These are phyloP conservation scores for Clavaria fumosa DNA, from an alignment of 768 basidiomycete genomes.

Conservation along the genomic window DNA sequence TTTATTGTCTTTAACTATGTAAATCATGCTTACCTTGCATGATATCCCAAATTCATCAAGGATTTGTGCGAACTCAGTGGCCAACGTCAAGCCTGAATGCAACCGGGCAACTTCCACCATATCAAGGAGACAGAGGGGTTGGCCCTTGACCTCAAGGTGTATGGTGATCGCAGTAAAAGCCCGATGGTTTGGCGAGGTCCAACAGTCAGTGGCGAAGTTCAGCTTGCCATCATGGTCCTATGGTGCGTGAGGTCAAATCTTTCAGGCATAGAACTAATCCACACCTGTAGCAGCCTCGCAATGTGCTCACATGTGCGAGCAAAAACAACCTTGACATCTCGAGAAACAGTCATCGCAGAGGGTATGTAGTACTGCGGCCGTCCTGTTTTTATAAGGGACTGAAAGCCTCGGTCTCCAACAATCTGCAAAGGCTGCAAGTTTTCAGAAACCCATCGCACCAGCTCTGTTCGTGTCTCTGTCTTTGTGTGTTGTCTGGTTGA, in stretches of 20 bases:
- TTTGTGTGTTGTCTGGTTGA: constrained; percentile 15
- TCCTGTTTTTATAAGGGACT: constrained; percentile 21
- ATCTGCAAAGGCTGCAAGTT: constrained; percentile 20
- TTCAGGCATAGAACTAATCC: background rate
- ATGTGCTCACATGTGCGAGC: constrained; percentile 10
- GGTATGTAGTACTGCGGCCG: constrained; percentile 22
- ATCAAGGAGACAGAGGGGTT: constrained; percentile 18
- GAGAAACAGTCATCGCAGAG: constrained; percentile 18
- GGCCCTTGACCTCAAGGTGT: constrained; percentile 19
- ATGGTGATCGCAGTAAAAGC: constrained; percentile 9
- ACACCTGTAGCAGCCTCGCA: constrained; percentile 15
- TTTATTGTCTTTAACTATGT: background rate
- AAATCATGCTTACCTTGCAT: constrained; percentile 16
- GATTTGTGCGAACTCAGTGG: constrained; percentile 18
- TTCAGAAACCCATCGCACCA: constrained; percentile 23
- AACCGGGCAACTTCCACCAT: constrained; percentile 23
- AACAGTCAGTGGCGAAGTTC: constrained; percentile 14
- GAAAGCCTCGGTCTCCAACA: constrained; percentile 19
- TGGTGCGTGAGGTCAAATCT: background rate
- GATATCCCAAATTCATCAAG: constrained; percentile 22
- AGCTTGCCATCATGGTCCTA: constrained; percentile 17
- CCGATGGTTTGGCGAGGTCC: constrained; percentile 6
- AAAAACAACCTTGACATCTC: constrained; percentile 21
- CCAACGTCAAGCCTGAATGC: constrained; percentile 23
- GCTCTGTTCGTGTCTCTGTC: constrained; percentile 16